Evolutionary conservation across 805 yeast genomes (phyloP).

Genomic region (Cyberlindnera saturnus): DNA sequence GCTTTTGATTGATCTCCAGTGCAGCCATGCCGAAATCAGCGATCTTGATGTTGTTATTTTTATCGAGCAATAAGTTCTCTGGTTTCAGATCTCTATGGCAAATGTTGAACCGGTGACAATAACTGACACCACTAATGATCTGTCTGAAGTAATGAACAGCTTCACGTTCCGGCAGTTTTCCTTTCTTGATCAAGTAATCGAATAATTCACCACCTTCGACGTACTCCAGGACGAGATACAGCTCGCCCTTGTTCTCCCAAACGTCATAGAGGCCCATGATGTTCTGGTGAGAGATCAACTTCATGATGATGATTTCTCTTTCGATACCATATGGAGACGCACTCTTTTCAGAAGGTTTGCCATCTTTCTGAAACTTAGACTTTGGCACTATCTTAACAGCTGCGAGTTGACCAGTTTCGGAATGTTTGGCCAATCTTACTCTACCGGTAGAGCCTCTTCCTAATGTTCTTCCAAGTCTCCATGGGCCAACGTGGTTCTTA

Average conservation of each 20-base stretch:
- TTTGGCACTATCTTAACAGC: conserved; percentile 97
- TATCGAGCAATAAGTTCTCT: conserved; percentile 73
- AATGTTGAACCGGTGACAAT: conserved; percentile 80
- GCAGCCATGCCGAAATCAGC: conserved; percentile 99
- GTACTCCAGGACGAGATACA: conserved; percentile 86
- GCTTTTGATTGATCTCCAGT: conserved; percentile 70
- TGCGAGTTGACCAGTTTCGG: conserved; percentile 79
- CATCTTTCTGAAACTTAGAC: conserved; percentile 47
- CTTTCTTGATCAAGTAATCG: conserved; percentile 83
- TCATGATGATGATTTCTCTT: conserved; percentile 82
- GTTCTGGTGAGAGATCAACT: conserved; percentile 69
- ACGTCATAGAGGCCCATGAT: conserved; percentile 77
- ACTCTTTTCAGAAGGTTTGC: conserved; percentile 40
- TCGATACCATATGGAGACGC: conserved; percentile 75
- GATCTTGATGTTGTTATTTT: conserved; percentile 82
- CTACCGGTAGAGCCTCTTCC: conserved; percentile 98
- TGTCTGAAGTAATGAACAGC: conserved; percentile 88
- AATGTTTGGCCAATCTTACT: conserved; percentile 86
- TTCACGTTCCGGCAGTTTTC: conserved; percentile 82
- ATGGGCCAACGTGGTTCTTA: conserved; percentile 65
- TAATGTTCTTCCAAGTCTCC: conserved; percentile 91
- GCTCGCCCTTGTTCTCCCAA: conserved; percentile 79
- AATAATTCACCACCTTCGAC: conserved; percentile 97
- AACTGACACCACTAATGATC: conserved; percentile 74
- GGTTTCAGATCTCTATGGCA: conserved; percentile 88